Conservation (phyloP, 2,329 filamentous ascomycete genomes). For the Cladosporium phlei region DNA sequence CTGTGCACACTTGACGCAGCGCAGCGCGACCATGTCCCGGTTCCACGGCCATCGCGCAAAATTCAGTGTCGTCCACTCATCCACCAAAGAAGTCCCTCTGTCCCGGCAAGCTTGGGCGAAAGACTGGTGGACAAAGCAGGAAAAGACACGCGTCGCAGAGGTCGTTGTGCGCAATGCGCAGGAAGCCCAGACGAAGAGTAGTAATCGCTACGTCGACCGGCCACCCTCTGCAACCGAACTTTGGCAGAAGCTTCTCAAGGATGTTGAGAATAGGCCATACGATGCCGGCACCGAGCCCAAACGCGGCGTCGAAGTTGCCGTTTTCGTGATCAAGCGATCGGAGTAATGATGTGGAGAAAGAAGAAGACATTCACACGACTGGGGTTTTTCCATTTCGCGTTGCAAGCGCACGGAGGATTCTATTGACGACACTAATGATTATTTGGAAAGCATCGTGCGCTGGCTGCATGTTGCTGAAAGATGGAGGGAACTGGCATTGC, state of each 20-base stretch:
- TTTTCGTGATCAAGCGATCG: conserved; percentile 42
- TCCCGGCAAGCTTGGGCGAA: conserved; percentile 52
- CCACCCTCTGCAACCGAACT: conserved; percentile 46
- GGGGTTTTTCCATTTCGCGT: too few relatives aligned
- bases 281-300: conserved; percentile 40
- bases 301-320: conserved; percentile 44
- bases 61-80: conserved; percentile 45
- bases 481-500: too few relatives aligned
- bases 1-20: conserved; percentile 25
- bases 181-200: conserved; percentile 38
- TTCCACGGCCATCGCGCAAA: conserved; percentile 30
- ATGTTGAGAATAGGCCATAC: conserved; percentile 50
- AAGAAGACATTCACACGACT: too few relatives aligned
- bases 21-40: conserved; percentile 26
- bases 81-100: conserved; percentile 47
- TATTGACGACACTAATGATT: too few relatives aligned
- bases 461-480: too few relatives aligned
- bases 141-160: conserved; percentile 55
- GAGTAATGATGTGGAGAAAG: conserved; percentile 17
- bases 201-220: conserved; percentile 29
- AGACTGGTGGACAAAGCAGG: conserved; percentile 62
- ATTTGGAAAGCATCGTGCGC: too few relatives aligned
- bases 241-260: conserved; percentile 56
- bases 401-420: too few relatives aligned
- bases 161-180: conserved; percentile 43